A percentile compares a stretch with the other conserved stretches of the same genome.
These are phyloP conservation scores for Ogataea salicorniae DNA, from an alignment of 805 yeast species.

Conservation along the genomic window DNA sequence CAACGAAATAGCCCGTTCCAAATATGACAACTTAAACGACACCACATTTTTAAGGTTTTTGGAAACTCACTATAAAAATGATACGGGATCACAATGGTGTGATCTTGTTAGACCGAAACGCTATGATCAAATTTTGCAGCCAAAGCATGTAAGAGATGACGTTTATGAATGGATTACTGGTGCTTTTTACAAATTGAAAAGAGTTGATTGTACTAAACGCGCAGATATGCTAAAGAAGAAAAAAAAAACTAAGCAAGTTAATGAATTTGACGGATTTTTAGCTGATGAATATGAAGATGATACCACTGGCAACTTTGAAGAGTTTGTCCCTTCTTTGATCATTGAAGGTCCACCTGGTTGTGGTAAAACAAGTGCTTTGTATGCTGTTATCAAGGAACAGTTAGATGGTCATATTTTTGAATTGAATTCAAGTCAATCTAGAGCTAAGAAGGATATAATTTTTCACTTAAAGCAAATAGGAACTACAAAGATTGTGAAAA, in stretches of 20 bases:
- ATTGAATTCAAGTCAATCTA: slow-evolving; percentile 64
- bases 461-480: slow-evolving; percentile 69
- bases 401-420: slow-evolving; percentile 74
- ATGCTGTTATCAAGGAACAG: slow-evolving; percentile 55
- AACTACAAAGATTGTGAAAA: slow-evolving; percentile 71
- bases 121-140: slow-evolving; percentile 33
- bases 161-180: slow-evolving; percentile 37
- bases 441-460: slow-evolving; percentile 68
- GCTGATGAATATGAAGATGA: slow-evolving; percentile 30
- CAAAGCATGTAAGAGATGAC: slow-evolving; percentile 17
- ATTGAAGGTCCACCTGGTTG: slow-evolving; percentile 67
- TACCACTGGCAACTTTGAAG: slow-evolving; percentile 30
- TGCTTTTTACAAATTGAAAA: slow-evolving; percentile 31
- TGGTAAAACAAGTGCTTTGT: slow-evolving; percentile 74
- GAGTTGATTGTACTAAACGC: slow-evolving; percentile 27
- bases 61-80: background rate
- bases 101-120: slow-evolving; percentile 39
- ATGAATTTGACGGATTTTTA: slow-evolving; percentile 32
- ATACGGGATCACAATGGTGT: slow-evolving; percentile 32
- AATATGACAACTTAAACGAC: background rate
- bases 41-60: slow-evolving; percentile 3
- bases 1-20: background rate
- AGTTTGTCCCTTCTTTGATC: slow-evolving; percentile 58
- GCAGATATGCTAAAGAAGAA: slow-evolving; percentile 15
- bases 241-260: slow-evolving; percentile 12